Conservation (phyloP, 129 eudicot species). For the Saussurea involucrata region DNA sequence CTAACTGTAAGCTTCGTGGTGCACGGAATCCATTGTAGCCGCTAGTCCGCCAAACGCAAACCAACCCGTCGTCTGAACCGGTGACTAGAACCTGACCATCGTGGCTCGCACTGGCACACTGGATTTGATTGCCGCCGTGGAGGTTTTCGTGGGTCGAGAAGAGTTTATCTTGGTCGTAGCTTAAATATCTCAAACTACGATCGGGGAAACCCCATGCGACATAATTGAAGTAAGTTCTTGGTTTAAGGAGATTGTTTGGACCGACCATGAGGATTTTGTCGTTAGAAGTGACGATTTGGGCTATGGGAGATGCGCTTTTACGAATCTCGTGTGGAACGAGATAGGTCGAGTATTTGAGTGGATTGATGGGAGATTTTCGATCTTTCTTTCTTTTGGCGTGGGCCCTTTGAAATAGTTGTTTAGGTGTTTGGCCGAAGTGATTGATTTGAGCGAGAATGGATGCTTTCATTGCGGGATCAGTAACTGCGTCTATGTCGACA, state of each 20-base stretch:
- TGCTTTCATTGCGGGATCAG: conserved; percentile 97
- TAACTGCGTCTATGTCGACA: conserved; percentile 88
- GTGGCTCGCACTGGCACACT: conserved; percentile 82
- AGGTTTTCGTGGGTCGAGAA: conserved; percentile 91
- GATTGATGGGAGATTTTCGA: conserved; percentile 58
- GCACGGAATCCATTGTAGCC: conserved; percentile 51
- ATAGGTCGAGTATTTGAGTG: conserved; percentile 53
- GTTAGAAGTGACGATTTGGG: conserved; percentile 55
- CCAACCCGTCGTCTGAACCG: conserved; percentile 83
- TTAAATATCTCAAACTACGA: conserved; percentile 71
- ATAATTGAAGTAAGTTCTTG: conserved; percentile 64
- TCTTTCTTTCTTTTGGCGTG: conserved; percentile 70
- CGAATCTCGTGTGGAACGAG: conserved; percentile 81
- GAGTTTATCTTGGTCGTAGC: conserved; percentile 79
- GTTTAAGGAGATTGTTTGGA: conserved; percentile 67
- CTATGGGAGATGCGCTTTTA: conserved; percentile 51
- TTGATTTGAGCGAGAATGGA: conserved; percentile 97
- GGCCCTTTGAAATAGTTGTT: conserved; percentile 79
- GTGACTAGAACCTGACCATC: conserved; percentile 83
- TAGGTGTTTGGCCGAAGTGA: conserved; percentile 98
- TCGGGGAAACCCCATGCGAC: conserved; percentile 99
- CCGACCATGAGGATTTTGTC: conserved; percentile 81
- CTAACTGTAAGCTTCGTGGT: conserved; percentile 45
- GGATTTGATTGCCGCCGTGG: conserved; percentile 84
- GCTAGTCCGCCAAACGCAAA: conserved; percentile 81